Evolutionary conservation across 176 grass and related monocot species (phyloP).

Genomic region (Raddia guianensis): DNA sequence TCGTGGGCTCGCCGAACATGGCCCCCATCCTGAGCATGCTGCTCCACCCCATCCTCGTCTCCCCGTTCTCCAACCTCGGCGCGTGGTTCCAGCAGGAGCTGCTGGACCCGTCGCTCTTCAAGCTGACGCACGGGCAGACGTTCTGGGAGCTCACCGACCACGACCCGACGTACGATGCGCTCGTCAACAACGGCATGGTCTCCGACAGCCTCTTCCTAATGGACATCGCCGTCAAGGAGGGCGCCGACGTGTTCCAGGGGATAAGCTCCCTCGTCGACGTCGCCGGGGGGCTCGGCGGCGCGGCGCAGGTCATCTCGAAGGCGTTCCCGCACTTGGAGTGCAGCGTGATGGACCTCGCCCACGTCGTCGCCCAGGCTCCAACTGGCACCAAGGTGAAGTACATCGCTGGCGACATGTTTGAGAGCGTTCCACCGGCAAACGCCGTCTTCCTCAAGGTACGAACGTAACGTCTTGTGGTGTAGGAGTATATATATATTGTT

Average conservation of each 20-base stretch:
- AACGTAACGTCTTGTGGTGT: too few relatives aligned
- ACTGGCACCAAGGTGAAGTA: conserved; percentile 30
- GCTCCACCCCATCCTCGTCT: background rate
- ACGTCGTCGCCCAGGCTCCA: conserved; percentile 40
- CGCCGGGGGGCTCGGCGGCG: conserved; percentile 38
- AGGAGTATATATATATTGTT: too few relatives aligned
- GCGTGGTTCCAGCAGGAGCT: conserved; percentile 12
- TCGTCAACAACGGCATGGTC: conserved; percentile 46
- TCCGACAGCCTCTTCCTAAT: conserved; percentile 35
- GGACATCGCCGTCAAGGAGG: conserved; percentile 17
- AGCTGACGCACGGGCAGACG: background rate
- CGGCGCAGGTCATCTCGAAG: conserved; percentile 33
- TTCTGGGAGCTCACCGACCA: conserved; percentile 36
- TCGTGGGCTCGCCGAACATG: conserved; percentile 1
- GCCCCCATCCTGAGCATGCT: background rate
- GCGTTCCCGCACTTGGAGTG: conserved; percentile 49
- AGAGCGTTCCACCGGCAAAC: conserved; percentile 44
- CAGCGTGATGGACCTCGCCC: conserved; percentile 53
- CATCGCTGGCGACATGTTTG: conserved; percentile 57
- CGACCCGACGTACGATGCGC: background rate
- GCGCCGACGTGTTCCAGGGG: conserved; percentile 35
- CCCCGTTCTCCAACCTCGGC: background rate
- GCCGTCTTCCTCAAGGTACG: conserved; percentile 66
- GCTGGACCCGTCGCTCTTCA: conserved; percentile 10
- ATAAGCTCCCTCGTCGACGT: conserved; percentile 53